These are phyloP conservation scores for Populus pruinosa DNA, from an alignment of 345 rosid species.

Conservation along the genomic window DNA sequence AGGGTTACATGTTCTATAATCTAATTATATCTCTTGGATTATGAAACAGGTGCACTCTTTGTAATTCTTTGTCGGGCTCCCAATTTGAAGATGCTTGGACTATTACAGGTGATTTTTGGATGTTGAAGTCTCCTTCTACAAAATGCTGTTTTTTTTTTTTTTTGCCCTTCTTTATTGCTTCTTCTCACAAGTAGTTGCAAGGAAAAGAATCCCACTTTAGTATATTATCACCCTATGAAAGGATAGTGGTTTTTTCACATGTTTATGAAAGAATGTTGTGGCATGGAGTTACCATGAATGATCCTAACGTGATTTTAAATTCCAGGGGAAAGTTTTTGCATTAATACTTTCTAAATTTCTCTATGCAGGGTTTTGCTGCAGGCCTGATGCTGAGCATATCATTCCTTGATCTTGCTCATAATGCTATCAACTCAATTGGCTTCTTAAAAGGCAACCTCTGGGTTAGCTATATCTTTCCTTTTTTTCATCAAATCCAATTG, in stretches of 20 bases:
- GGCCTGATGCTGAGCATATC: constrained; percentile 98
- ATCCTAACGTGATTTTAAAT: background rate
- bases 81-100: constrained; percentile 94
- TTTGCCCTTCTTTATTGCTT: background rate
- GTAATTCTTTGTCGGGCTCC: constrained; percentile 76
- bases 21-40: constrained; percentile 16
- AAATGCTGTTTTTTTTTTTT: background rate
- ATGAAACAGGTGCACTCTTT: constrained; percentile 72
- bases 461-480: constrained; percentile 49
- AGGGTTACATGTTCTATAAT: constrained; percentile 4
- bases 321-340: background rate
- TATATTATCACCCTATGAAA: background rate
- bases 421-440: constrained; percentile 93
- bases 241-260: background rate
- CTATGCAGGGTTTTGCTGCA: constrained; percentile 90
- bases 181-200: background rate
- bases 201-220: background rate
- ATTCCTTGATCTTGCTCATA: constrained; percentile 93
- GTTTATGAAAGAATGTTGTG: background rate
- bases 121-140: constrained; percentile 5
- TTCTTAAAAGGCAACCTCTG: constrained; percentile 93
- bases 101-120: constrained; percentile 62
- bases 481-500: constrained; percentile 10
- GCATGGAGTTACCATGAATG: constrained; percentile 4
- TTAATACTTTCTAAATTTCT: constrained; percentile 20